Base-by-base conservation (phyloP, 805 yeast genomes). In the Candida sanyiensis region DNA sequence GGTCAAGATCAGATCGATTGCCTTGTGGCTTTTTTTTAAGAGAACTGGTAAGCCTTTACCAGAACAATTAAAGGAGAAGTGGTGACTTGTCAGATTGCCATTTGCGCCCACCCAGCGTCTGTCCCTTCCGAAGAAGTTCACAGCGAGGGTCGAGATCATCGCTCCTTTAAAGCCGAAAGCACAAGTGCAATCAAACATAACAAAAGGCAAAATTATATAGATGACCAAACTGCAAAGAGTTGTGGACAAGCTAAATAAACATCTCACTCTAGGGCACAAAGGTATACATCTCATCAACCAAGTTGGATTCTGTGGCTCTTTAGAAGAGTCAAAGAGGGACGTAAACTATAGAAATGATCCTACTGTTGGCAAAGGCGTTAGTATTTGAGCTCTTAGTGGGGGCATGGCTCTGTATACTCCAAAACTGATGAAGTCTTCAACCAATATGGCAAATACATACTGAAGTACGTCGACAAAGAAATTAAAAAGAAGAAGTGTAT, bases 331-430 rank as follows among this genome's bases (percentile, higher is more conserved):
- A 85, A 83, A 83, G 90, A 83, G 93, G 84, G 95, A 83, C 94
- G 95, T 85, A 78, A 78, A 83, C 96, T 87, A 88, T 87, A 87
- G 95, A 88, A 87, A 87, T 87, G 96, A 87, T 88, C 96, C 96
- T 85, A 87, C 75, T 70, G 61, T 62, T 50, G 69, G 52, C 39
- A 33, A 34, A 62, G 60, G 66, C 54, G 75, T 70, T 69, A 70
- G 75, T 61, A n/a, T n/a, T n/a, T n/a, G n/a, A n/a, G n/a, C n/a
- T n/a, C n/a, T n/a, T n/a, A n/a, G n/a, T n/a, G n/a, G n/a, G n/a
- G n/a, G n/a, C n/a, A n/a, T n/a, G n/a, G n/a, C n/a, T n/a, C n/a
- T n/a, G n/a, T n/a, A n/a, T n/a, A n/a, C n/a, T n/a, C n/a, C n/a
- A n/a, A n/a, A 49, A 23, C 38, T 31, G 39, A n/a, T 11, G 34